These are phyloP conservation scores for Lophiostoma macrostomum DNA, from an alignment of 495 filamentous ascomycete genomes.

Conservation along the genomic window DNA sequence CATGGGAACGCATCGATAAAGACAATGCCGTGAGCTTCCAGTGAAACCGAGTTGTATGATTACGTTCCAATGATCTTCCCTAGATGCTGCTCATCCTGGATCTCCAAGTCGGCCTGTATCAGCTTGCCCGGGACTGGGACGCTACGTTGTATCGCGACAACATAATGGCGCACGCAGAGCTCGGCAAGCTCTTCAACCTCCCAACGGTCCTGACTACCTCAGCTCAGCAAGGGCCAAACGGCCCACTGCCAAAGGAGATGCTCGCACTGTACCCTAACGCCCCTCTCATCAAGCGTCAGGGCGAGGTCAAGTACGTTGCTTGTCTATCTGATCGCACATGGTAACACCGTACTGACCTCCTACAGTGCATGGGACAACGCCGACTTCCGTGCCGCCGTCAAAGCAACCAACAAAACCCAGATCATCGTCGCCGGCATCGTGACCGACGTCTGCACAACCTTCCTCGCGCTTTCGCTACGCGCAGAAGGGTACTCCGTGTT, in stretches of 20 bases:
- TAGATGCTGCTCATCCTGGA: conserved; percentile 66
- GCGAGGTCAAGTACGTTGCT: conserved; percentile 60
- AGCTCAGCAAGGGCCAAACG: conserved; percentile 64
- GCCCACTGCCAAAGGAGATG: conserved; percentile 68
- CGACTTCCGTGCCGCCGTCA: conserved; percentile 65
- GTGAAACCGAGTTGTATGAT: no score
- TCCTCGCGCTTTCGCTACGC: conserved; percentile 68
- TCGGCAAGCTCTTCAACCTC: conserved; percentile 64
- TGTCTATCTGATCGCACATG: neutral
- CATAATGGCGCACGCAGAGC: conserved; percentile 65
- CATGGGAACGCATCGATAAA: conserved; percentile 53
- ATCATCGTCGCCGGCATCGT: conserved; percentile 71
- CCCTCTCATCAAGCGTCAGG: conserved; percentile 63
- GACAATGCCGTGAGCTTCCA: conserved; percentile 54
- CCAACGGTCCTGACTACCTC: conserved; percentile 71
- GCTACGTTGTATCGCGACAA: conserved; percentile 61
- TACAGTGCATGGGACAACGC: conserved; percentile 67
- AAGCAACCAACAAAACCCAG: conserved; percentile 63
- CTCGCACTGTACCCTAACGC: conserved; percentile 63
- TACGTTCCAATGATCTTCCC: neutral
- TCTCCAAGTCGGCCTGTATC: conserved; percentile 67
- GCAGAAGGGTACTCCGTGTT: conserved; percentile 72
- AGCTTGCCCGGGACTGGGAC: conserved; percentile 62
- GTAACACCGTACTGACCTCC: neutral
- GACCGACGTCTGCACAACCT: conserved; percentile 75